phyloP scores from a whole-genome alignment of 148 eudicot genomes.

The Talinum fruticosum region DNA sequence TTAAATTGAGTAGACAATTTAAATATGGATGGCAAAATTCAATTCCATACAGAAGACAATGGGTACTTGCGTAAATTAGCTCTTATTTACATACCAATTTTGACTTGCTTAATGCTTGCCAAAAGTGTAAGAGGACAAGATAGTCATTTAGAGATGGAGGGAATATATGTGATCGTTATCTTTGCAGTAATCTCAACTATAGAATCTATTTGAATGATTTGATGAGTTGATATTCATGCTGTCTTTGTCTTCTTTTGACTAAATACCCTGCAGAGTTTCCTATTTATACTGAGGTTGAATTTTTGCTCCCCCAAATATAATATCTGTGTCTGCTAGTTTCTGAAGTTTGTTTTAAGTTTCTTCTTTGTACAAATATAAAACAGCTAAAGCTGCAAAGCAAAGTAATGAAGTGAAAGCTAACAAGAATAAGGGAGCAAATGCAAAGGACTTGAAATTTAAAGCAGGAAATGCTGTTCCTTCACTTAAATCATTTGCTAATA shows the following conservation, averaged over 20 bases:
- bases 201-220: not conserved
- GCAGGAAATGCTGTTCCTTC: slow-evolving; percentile 19
- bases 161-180: not conserved
- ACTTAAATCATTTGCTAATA: slow-evolving; percentile 41
- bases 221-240: not conserved
- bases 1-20: too few relatives aligned
- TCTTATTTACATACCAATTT: too few relatives aligned
- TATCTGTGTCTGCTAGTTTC: not conserved
- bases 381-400: slow-evolving; percentile 47
- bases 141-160: too few relatives aligned
- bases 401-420: slow-evolving; percentile 31
- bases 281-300: too few relatives aligned
- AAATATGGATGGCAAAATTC: too few relatives aligned
- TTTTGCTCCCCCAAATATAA: not conserved
- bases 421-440: slow-evolving; percentile 38
- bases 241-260: not conserved
- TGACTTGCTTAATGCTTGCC: too few relatives aligned
- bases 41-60: too few relatives aligned
- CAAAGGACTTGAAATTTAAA: slow-evolving; percentile 34
- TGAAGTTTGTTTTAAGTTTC: not conserved
- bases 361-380: not conserved
- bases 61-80: too few relatives aligned
- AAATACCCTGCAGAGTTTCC: not conserved
- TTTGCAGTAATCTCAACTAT: not conserved
- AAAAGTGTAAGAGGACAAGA: too few relatives aligned